Conservation (phyloP, 73 alveolate species). For the Symbiodinium pilosum region DNA sequence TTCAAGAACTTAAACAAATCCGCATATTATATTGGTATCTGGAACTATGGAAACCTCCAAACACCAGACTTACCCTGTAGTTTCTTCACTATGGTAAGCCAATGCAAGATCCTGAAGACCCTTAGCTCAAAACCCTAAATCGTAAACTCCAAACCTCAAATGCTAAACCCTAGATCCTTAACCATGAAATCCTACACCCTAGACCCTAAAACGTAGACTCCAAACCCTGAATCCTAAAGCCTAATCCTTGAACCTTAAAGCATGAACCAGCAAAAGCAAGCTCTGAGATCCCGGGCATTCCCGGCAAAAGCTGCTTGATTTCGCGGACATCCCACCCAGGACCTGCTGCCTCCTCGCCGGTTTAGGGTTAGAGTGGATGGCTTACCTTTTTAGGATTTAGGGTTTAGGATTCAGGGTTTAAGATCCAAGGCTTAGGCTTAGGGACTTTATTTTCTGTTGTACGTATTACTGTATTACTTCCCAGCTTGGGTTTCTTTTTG, state of each 20-base stretch:
- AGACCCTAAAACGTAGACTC: background rate
- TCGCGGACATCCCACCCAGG: conserved; percentile 69
- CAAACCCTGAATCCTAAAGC: background rate
- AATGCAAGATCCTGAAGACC: no score
- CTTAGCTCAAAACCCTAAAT: no score
- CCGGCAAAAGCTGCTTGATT: conserved; percentile 87
- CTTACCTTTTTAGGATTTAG: background rate
- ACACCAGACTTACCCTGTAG: background rate
- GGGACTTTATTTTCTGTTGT: background rate
- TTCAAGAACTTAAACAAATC: no score
- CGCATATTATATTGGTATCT: no score
- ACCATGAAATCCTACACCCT: background rate
- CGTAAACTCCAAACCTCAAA: no score
- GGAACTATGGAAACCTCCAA: background rate
- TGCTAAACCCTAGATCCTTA: background rate
- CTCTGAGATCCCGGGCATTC: background rate
- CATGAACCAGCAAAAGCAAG: no score
- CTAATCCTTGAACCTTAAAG: background rate
- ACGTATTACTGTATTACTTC: no score
- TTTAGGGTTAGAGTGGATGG: background rate
- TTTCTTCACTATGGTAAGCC: background rate
- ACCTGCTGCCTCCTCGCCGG: background rate
- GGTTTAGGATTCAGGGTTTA: background rate
- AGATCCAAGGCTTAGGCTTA: background rate
- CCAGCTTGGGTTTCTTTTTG: background rate